A percentile compares a stretch with the other conserved stretches of the same genome.
phyloP scores from a whole-genome alignment of 1,284 basidiomycete genomes.

The Papiliotrema terrestris region DNA sequence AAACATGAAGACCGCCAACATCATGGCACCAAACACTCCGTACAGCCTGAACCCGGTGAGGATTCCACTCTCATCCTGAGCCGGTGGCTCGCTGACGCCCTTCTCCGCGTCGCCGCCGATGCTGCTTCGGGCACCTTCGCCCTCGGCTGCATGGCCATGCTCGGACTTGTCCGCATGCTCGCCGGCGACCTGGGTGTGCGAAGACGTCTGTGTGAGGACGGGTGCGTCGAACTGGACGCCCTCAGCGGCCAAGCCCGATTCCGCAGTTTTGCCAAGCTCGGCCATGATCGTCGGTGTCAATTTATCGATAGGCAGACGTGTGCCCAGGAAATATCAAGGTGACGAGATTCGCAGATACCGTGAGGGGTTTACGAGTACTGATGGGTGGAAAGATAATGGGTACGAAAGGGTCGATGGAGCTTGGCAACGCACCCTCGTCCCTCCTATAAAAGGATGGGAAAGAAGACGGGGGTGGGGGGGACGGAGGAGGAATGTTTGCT shows the following conservation, averaged over 20 bases:
- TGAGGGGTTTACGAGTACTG: not conserved
- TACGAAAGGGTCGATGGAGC: not conserved
- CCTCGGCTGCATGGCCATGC: not conserved
- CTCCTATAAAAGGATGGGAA: no score
- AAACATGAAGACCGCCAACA: not conserved
- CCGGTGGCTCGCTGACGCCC: not conserved
- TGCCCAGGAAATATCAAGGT: not conserved
- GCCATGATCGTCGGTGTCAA: not conserved
- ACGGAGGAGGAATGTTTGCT: no score
- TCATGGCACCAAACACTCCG: not conserved
- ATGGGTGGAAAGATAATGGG: not conserved
- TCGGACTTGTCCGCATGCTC: no score
- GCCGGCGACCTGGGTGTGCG: not conserved
- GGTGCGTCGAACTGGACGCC: not conserved
- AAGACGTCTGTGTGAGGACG: not conserved
- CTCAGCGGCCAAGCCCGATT: slow-evolving; percentile 4
- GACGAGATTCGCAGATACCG: not conserved
- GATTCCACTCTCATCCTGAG: not conserved
- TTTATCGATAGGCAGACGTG: not conserved
- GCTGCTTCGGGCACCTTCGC: not conserved
- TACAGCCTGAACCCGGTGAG: slow-evolving; percentile 3
- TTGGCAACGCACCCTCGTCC: no score
- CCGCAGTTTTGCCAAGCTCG: not conserved
- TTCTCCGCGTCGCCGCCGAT: not conserved
- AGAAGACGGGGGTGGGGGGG: no score